These are phyloP conservation scores for Termitomyces sp. DNA, from an alignment of 768 basidiomycete species.

Conservation along the genomic window DNA sequence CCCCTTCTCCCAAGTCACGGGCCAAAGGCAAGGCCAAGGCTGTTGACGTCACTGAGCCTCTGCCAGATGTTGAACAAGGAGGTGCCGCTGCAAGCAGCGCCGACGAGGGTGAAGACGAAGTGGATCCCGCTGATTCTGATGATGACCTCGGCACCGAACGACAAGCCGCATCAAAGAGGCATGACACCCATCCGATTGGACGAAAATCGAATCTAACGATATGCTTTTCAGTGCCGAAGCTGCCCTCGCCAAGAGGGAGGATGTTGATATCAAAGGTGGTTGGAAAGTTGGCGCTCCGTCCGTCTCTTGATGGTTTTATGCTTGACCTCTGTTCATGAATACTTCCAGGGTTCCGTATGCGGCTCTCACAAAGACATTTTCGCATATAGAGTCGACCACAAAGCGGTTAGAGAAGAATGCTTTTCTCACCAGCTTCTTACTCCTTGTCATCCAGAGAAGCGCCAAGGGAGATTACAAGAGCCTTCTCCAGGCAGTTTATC, in stretches of 20 bases:
- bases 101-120: constrained; percentile 28
- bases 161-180: constrained; percentile 61
- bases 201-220: neutral
- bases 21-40: constrained; percentile 21
- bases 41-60: constrained; percentile 20
- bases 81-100: constrained; percentile 14
- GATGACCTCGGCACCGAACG: constrained; percentile 26
- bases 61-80: constrained; percentile 20
- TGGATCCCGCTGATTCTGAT: constrained; percentile 22
- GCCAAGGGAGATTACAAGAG: constrained; percentile 67
- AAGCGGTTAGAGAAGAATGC: constrained; percentile 92
- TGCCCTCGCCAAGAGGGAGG: constrained; percentile 49
- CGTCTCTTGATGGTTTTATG: constrained; percentile 23
- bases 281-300: constrained; percentile 86
- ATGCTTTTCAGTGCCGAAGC: constrained; percentile 52
- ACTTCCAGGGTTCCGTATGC: constrained; percentile 82
- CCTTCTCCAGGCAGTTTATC: constrained; percentile 84
- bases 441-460: constrained; percentile 86
- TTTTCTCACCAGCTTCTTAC: constrained; percentile 80
- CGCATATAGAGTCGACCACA: constrained; percentile 88
- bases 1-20: constrained; percentile 11
- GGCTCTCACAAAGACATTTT: constrained; percentile 84
- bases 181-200: neutral
- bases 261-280: constrained; percentile 74
- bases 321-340: neutral